Base-by-base conservation (phyloP, 1,139 yeast genomes). In the Meyerozyma guilliermondii region DNA sequence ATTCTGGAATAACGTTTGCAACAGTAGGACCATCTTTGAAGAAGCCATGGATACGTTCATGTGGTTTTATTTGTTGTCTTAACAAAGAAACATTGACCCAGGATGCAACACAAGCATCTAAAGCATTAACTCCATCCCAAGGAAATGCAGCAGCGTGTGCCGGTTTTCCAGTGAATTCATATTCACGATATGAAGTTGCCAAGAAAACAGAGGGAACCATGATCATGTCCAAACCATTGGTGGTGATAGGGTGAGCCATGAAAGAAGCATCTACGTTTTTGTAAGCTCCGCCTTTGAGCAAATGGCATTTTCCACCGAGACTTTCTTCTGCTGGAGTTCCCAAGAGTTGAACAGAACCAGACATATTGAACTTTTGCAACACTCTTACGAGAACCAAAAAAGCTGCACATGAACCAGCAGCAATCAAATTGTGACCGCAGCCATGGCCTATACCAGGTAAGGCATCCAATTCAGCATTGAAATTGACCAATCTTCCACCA, bases 261-360 rank as follows among this genome's bases (percentile, higher is more conserved):
- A 56, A 34, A 0, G 60, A 55, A n/a, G 46, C 49, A 46, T 49
- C 54, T 16, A 46, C 53, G 17, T 39, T 43, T 8, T 55, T 43
- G 41, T 50, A 56, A 1, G 57, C 59, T n/a, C 60, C 60, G 17
- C 53, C 53, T 6, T 52, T 45, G 26, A 55, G 22, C 41, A 56
- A 41, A 37, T 42, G 37, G 18, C 46, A 42, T 41, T 56, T 56
- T 10, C 60, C 60, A 20, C 59, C 60, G 20, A 58, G 57, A 35
- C 50, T 49, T 44, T 56, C 60, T 43, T 56, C 60, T 1, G 58
- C 59, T 6, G 60, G 60, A 3, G 60, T 56, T 14, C 60, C 60
- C 36, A 52, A 50, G 27, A 56, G 43, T 38, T 49, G 51, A 10
- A 55, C 52, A 6, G 57, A 43, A 14, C 60, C 60, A 13, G 58